Evolutionary conservation across 164 flowering plant genomes (phyloP).

Genomic region (Taxillus chinensis): DNA sequence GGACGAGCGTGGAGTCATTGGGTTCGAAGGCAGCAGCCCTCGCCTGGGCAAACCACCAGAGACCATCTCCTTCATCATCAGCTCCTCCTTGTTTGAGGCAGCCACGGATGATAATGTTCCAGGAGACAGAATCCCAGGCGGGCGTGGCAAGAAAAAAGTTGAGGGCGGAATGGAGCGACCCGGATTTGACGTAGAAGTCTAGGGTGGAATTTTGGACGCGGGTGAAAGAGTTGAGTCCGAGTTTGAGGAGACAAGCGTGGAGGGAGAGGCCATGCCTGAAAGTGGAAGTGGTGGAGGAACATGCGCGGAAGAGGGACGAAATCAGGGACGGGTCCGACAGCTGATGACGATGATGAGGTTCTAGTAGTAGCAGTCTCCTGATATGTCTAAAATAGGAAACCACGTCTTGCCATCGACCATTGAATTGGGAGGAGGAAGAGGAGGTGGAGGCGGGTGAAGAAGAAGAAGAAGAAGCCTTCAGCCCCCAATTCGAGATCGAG

Average conservation of each 20-base stretch:
- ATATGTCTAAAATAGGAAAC: slow-evolving; percentile 28
- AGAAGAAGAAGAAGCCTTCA: no score
- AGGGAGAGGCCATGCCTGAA: slow-evolving; percentile 31
- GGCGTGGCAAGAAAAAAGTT: slow-evolving; percentile 29
- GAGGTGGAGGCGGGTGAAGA: no score
- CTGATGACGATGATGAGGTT: not conserved
- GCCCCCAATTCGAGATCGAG: no score
- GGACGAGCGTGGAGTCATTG: slow-evolving; percentile 56
- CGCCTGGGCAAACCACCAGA: slow-evolving; percentile 41
- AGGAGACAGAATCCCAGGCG: slow-evolving; percentile 53
- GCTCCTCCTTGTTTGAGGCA: slow-evolving; percentile 25
- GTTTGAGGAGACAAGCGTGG: slow-evolving; percentile 49
- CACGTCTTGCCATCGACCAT: slow-evolving; percentile 43
- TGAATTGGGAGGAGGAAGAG: not conserved
- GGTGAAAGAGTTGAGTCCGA: slow-evolving; percentile 40
- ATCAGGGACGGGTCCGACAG: slow-evolving; percentile 30
- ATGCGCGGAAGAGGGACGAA: slow-evolving; percentile 52
- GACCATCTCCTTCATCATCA: slow-evolving; percentile 26
- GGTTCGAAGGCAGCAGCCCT: slow-evolving; percentile 49
- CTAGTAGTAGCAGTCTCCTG: not conserved
- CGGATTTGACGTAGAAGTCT: slow-evolving; percentile 56
- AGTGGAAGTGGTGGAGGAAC: slow-evolving; percentile 20
- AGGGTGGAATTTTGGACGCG: slow-evolving; percentile 52
- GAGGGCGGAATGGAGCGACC: slow-evolving; percentile 28
- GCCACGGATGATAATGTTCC: slow-evolving; percentile 66